Base-by-base conservation (phyloP, 495 filamentous ascomycete genomes). In the Achaetomiella virescens region DNA sequence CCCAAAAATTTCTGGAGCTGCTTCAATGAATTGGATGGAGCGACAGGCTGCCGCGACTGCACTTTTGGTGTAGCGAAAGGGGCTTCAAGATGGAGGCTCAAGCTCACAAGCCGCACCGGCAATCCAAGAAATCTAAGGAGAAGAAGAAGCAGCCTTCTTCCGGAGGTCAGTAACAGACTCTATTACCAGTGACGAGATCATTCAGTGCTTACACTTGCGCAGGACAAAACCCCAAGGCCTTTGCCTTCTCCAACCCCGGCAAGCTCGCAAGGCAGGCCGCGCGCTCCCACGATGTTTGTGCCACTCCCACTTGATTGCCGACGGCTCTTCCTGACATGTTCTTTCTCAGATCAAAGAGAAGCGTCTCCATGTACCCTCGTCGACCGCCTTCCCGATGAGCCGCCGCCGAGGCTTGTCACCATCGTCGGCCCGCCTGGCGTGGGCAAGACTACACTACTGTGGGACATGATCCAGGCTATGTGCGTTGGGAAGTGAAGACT, bases 401-500 rank as follows among this genome's bases (percentile, higher is more conserved):
- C 93, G n/a, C 90, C 93, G 15, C 93, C 93, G 42, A 79, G 95
- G 41, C 82, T 97, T 22, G 91, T 97, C 55, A 84, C 87, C 42
- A 87, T 97, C 38, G 90, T 97, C 71, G 93, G 93, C 37, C 93
- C 93, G 40, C 88, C 92, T 0, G 93, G 93, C 47, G 92, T 93
- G 69, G 80, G 85, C 55, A 73, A 72, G 56, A 69, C 70, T 18
- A 72, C 70, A 17, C 87, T 91, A 22, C 85, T 88, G 40, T 62
- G 25, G 5, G 33, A 25, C 21, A n/a, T 17, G 0, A 31, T 20
- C 9, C 0, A 12, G 15, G n/a, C 1, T n/a, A 29, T 7, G 10
- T 15, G 31, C 15, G 12, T 6, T 3, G 5, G n/a, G 10, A 2
- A 7, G 2, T 18, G 35, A 42, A 46, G 33, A 54, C 31, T 1